Conservation (phyloP, 1,284 basidiomycete species). For the Cystobasidium pallidum region DNA sequence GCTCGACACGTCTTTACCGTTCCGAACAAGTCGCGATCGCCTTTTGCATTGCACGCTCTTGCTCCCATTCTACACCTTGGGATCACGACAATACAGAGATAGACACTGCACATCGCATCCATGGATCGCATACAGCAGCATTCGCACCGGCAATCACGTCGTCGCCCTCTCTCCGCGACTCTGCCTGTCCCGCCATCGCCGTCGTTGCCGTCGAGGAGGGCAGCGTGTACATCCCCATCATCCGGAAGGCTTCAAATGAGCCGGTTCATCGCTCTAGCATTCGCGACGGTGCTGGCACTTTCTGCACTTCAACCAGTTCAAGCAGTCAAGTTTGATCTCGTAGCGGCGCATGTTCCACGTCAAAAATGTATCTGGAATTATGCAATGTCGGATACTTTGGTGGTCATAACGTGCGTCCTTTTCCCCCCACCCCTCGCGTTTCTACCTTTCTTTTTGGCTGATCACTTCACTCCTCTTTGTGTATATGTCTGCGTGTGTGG, state of each 20-base stretch:
- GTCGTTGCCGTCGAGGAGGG: neutral
- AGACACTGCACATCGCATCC: too few relatives aligned
- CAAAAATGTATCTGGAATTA: constrained; percentile 91
- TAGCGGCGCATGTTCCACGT: constrained; percentile 69
- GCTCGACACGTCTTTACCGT: constrained; percentile 11
- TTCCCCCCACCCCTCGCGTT: too few relatives aligned
- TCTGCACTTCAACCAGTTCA: constrained; percentile 14
- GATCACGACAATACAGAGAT: too few relatives aligned
- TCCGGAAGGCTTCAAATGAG: neutral
- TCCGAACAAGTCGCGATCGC: neutral
- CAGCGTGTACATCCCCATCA: neutral
- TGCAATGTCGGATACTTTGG: constrained; percentile 79
- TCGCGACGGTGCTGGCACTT: constrained; percentile 26
- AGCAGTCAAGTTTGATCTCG: constrained; percentile 82
- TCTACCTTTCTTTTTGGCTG: too few relatives aligned
- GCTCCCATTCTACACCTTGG: too few relatives aligned
- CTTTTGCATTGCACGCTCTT: neutral
- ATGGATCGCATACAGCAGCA: constrained; percentile 18
- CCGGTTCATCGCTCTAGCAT: neutral
- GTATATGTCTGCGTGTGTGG: too few relatives aligned
- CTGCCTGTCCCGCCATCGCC: too few relatives aligned
- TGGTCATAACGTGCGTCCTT: constrained; percentile 77
- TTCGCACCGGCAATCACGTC: neutral
- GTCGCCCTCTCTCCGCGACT: too few relatives aligned
- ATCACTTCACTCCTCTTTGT: too few relatives aligned